A percentile compares a stretch with the other conserved stretches of the same genome.
phyloP scores from a whole-genome alignment of 2,329 filamentous ascomycete species.

The Beauveria bassiana region DNA sequence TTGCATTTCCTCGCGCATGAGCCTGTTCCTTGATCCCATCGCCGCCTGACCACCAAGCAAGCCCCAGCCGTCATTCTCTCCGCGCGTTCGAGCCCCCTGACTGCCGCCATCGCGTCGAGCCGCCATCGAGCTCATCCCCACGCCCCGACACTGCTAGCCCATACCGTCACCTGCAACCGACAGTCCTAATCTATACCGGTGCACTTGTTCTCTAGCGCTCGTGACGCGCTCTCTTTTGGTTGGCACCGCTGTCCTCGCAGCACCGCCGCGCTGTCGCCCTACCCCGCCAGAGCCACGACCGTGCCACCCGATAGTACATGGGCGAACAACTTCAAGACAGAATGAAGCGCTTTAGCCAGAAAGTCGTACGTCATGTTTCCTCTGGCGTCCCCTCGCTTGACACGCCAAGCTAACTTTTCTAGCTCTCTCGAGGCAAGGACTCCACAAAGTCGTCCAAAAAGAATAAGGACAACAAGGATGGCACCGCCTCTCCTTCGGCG shows the following conservation, averaged over 20 bases:
- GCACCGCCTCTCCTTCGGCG: constrained; percentile 69
- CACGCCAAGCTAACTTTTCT: constrained; percentile 19
- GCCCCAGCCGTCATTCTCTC: not conserved
- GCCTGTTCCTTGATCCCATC: not conserved
- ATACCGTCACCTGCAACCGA: not conserved
- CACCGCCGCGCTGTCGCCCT: constrained; percentile 6
- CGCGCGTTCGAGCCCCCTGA: constrained; percentile 9
- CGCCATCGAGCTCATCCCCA: not conserved
- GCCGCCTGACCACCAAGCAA: not conserved
- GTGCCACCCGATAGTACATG: constrained; percentile 1
- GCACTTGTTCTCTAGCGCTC: not conserved
- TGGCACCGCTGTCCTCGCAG: constrained; percentile 1
- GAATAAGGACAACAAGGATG: constrained; percentile 65
- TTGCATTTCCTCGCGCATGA: constrained; percentile 6
- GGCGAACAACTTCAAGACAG: constrained; percentile 33
- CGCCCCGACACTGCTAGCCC: not conserved
- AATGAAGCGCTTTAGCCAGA: constrained; percentile 97
- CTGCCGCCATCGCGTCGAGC: constrained; percentile 3
- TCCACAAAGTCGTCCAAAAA: constrained; percentile 76
- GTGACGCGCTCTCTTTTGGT: not conserved
- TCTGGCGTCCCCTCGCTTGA: constrained; percentile 11
- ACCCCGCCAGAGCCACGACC: constrained; percentile 12
- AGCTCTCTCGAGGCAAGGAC: constrained; percentile 89
- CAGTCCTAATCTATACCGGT: not conserved
- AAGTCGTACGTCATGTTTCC: constrained; percentile 65